A percentile compares a stretch with the other conserved stretches of the same genome.
Conservation (phyloP, 257 asterid genomes). For the Nicotiana paniculata region DNA sequence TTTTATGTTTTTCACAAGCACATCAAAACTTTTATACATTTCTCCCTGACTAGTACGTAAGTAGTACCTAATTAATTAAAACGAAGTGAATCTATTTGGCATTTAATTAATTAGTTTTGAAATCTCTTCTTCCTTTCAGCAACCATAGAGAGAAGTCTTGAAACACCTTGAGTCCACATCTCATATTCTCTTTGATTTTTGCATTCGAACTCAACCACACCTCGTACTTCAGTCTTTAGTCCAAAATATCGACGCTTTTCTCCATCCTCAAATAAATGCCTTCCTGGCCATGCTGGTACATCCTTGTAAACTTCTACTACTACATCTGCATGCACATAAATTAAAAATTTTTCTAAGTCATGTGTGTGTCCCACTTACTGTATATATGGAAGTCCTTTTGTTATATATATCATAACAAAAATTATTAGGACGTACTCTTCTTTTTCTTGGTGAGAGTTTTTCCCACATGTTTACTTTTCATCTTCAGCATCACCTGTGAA, state of each 20-base stretch:
- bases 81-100: not conserved
- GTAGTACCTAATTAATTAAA: not conserved
- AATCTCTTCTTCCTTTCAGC: slow-evolving; percentile 22
- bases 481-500: slow-evolving; percentile 87
- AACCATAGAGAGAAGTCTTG: slow-evolving; percentile 39
- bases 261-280: slow-evolving; percentile 89
- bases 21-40: slow-evolving; percentile 8
- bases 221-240: slow-evolving; percentile 72
- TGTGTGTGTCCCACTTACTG: not conserved
- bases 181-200: slow-evolving; percentile 40
- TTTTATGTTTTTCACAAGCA: not conserved
- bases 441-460: slow-evolving; percentile 90
- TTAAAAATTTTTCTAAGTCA: not conserved
- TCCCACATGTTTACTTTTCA: slow-evolving; percentile 91
- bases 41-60: not conserved
- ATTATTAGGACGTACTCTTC: slow-evolving; percentile 44
- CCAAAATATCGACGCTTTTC: slow-evolving; percentile 88
- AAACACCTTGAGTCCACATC: slow-evolving; percentile 48
- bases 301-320: slow-evolving; percentile 73
- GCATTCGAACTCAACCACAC: slow-evolving; percentile 51
- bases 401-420: not conserved
- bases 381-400: not conserved
- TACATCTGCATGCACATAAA: slow-evolving; percentile 43
- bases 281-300: slow-evolving; percentile 96
- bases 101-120: not conserved